A percentile compares a stretch with the other conserved stretches of the same genome.
These are phyloP conservation scores for Zizania latifolia DNA, from an alignment of 176 grass and related monocot genomes.

Conservation along the genomic window DNA sequence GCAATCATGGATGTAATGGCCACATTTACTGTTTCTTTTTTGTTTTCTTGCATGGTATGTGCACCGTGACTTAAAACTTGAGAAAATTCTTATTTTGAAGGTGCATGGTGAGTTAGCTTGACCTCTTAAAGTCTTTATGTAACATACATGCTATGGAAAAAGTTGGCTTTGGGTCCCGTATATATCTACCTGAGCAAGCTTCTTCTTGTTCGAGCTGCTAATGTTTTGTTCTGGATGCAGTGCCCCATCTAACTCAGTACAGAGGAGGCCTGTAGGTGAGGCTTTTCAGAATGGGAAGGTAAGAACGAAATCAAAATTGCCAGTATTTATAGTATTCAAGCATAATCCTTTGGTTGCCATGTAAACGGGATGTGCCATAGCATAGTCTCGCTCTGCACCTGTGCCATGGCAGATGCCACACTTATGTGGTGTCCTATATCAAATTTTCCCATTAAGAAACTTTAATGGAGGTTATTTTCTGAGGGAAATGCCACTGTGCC, in stretches of 20 bases:
- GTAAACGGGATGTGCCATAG: too few relatives aligned
- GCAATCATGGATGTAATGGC: constrained; percentile 11
- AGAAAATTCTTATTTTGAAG: too few relatives aligned
- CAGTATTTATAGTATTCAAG: background rate
- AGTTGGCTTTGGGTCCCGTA: constrained; percentile 1
- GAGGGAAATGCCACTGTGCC: too few relatives aligned
- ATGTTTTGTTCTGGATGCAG: constrained; percentile 42
- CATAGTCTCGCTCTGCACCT: too few relatives aligned
- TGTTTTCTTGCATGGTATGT: constrained; percentile 48
- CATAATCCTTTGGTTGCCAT: background rate
- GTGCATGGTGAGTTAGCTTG: constrained; percentile 21
- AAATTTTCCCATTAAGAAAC: too few relatives aligned
- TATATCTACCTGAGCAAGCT: constrained; percentile 10
- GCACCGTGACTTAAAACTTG: constrained; percentile 3
- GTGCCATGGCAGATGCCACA: too few relatives aligned
- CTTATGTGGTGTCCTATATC: too few relatives aligned
- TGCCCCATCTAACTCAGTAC: constrained; percentile 20
- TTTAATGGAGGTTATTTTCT: too few relatives aligned
- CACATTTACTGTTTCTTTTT: constrained; percentile 30
- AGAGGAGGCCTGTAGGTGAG: constrained; percentile 31
- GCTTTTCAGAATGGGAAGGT: constrained; percentile 50
- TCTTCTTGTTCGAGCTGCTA: constrained; percentile 14
- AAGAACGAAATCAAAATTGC: background rate
- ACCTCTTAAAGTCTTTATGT: background rate
- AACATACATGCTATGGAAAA: background rate